These are phyloP conservation scores for Cyclocybe aegerita DNA, from an alignment of 768 basidiomycete species.

Conservation along the genomic window DNA sequence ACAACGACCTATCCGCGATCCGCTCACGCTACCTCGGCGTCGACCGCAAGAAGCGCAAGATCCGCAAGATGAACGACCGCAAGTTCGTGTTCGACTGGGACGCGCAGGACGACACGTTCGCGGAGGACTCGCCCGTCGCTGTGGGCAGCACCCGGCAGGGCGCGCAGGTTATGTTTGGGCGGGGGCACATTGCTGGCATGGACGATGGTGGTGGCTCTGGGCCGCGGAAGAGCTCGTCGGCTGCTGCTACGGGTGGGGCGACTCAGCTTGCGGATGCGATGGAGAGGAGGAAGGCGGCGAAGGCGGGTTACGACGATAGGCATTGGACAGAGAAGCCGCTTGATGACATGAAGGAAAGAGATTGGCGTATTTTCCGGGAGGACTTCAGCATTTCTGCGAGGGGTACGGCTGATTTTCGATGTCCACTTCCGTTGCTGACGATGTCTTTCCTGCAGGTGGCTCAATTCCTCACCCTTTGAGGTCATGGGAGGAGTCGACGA, in stretches of 20 bases:
- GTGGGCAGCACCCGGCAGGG: conserved; percentile 74
- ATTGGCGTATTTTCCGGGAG: conserved; percentile 99
- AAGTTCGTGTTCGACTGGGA: conserved; percentile 99
- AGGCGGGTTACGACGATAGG: conserved; percentile 84
- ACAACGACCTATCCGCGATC: conserved; percentile 77
- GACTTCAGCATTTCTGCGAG: conserved; percentile 96
- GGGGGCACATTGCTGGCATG: conserved; percentile 83
- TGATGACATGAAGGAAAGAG: conserved; percentile 92
- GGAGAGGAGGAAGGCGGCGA: conserved; percentile 80
- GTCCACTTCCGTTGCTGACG: neutral
- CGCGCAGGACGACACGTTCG: conserved; percentile 90
- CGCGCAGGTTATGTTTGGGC: conserved; percentile 86
- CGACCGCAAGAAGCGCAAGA: conserved; percentile 91
- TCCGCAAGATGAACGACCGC: conserved; percentile 92
- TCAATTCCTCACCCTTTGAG: conserved; percentile 91
- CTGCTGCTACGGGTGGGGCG: conserved; percentile 17
- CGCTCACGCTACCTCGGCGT: conserved; percentile 94
- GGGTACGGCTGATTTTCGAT: conserved; percentile 46
- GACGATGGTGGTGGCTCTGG: conserved; percentile 67
- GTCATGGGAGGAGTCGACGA: conserved; percentile 86
- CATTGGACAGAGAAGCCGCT: conserved; percentile 98
- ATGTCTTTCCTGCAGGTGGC: conserved; percentile 56
- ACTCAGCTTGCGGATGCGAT: conserved; percentile 74
- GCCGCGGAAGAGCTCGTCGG: conserved; percentile 28
- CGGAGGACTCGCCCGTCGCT: conserved; percentile 71